Evolutionary conservation across 1,284 basidiomycete genomes (phyloP), one percentile per base, ranked within the genome.

Genomic region (Microbotryum saponariae): DNA sequence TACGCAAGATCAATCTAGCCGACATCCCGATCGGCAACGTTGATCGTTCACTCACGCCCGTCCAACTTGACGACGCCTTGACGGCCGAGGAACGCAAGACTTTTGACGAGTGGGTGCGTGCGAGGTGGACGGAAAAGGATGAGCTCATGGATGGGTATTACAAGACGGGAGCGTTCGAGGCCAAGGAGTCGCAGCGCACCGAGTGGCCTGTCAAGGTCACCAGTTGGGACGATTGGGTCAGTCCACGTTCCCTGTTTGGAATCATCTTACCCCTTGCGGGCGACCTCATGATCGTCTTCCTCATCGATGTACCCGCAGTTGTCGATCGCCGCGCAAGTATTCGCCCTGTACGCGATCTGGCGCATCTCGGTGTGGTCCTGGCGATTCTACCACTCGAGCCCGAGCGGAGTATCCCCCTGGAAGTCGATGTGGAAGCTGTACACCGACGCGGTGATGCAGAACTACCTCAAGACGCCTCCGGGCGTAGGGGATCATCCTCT

Each of bases 111-210:
- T 97, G 92, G 92, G 77, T 97, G 59, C 78, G 86, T 56, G 77
- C 80, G 42, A 74, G 89, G 55, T 97, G 93, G 92, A 76, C 78
- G 42, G 82, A 86, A 68, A 97, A 97, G 77, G 91, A 96, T 73
- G 76, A 75, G 48, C 77, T 83, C 55, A 83, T 97, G 75, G 80
- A 82, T 48, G 76, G 72, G 31, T 91, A 85, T 73, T 79, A 82
- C 64, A 49, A 64, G 20, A 61, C 74, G 10, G 75, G 75, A 16
- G 66, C 73, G 58, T 76, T 76, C 45, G 48, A 20, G 20, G 45
- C 46, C 29, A 16, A 42, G 10, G 53, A 60, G 10, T 59, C n/a
- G 7, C 58, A 59, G 51, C 37, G 51, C 29, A 23, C 25, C 14
- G 50, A 52, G 58, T 44, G 53, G 4, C 27, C 31, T 16, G 4